Conservation (phyloP, 306 rosid species). For the Cicer yamashitae region DNA sequence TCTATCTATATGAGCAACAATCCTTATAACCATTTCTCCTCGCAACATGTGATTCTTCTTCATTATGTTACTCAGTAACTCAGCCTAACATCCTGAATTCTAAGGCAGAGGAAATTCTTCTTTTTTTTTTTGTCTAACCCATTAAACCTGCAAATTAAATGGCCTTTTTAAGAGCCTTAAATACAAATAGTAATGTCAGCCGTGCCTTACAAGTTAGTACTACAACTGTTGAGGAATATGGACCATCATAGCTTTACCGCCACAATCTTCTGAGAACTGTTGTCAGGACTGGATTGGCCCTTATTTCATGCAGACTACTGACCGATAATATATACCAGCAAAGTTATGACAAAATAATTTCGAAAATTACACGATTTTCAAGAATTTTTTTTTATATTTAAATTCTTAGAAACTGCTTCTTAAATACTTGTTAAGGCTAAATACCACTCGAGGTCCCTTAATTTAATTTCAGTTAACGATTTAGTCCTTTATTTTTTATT, state of each 20-base stretch:
- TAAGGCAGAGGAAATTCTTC: neutral
- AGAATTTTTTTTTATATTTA: no score
- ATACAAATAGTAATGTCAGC: slow-evolving; percentile 2
- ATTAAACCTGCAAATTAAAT: slow-evolving; percentile 13
- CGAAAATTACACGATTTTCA: no score
- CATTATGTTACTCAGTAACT: neutral
- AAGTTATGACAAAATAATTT: neutral
- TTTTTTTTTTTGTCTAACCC: slow-evolving; percentile 1
- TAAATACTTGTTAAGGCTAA: no score
- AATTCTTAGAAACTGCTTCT: no score
- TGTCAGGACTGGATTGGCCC: neutral
- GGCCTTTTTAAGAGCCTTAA: slow-evolving; percentile 3
- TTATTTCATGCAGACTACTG: neutral
- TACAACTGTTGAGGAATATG: slow-evolving; percentile 1
- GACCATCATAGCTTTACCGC: slow-evolving; percentile 20
- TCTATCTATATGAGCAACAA: neutral
- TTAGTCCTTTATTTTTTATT: no score
- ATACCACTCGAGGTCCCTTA: no score
- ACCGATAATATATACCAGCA: neutral
- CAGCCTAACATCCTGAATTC: neutral
- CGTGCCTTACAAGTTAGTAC: slow-evolving; percentile 5
- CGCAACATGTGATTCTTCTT: neutral
- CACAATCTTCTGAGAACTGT: neutral
- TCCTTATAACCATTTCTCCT: neutral
- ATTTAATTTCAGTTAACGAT: no score